Base-by-base conservation (phyloP, 2,329 filamentous ascomycete species). In the Alternaria viburni region DNA sequence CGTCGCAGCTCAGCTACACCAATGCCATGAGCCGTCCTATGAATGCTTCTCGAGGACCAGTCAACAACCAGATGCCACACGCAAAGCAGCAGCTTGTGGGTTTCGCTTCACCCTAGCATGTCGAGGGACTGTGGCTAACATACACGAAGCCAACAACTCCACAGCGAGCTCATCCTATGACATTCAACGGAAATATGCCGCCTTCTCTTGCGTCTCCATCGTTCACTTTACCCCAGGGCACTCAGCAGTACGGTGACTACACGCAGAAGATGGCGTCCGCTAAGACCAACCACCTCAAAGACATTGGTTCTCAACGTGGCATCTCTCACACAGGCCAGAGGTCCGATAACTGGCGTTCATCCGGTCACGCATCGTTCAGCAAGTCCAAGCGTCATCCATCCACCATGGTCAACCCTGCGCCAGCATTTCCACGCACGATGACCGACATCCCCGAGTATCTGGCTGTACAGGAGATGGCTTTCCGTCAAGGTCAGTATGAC, bases 391-490 rank as follows among this genome's bases (percentile, higher is more conserved):
- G 36, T 25, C 50, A 52, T 11, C 52, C 55, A 6, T 41, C 60
- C 12, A 46, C 44, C 26, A 65, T 54, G 36, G 11, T 59, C 43
- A 55, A 59, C 21, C 45, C 32, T 13, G 23, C 28, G 11, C 57
- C 62, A 4, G 41, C 25, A 26, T 44, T 46, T 6, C 54, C 45
- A 5, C 45, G 57, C n/a, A 67, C 63, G 7, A 46, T 74, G 30
- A 56, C 43, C 19, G 68, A 67, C 19, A 55, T 75, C 13, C 63
- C 70, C 10, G 69, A 74, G 57, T 36, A 57, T 21, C 52, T 68
- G 2, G 64, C 67, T 25, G 72, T 74, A 10, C 68, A 74, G 47
- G 73, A 73, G 46, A 66, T 69, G 56, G 73, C 68, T 11, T 73
- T 74, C 51, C 72, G 72, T 51, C 67, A 70, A 32, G 73, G 72